phyloP scores from a whole-genome alignment of 1,284 basidiomycete genomes.

The Rhodotorula glutinis region DNA sequence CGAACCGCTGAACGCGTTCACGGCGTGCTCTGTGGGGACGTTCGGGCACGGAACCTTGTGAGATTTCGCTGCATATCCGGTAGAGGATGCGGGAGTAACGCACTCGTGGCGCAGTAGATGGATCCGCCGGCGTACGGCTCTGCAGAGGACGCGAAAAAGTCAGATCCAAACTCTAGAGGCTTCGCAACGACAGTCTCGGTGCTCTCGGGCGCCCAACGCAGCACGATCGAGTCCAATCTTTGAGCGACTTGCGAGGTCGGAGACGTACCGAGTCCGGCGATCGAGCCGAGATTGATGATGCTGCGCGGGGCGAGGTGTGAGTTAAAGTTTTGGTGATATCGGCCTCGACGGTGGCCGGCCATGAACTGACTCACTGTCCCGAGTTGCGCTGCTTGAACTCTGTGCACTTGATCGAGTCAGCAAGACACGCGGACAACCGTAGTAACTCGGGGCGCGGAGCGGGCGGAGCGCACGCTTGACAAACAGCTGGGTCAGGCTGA shows the following conservation, averaged over 20 bases:
- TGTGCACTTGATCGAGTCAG: conserved; percentile 42
- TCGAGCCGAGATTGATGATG: conserved; percentile 91
- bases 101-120: conserved; percentile 49
- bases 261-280: conserved; percentile 48
- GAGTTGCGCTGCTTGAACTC: conserved; percentile 84
- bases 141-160: neutral
- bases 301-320: conserved; percentile 7
- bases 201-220: too few species aligned
- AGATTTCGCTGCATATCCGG: neutral
- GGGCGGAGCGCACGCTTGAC: conserved; percentile 59
- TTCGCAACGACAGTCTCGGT: too few species aligned
- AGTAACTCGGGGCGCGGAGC: too few species aligned
- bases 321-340: neutral
- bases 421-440: too few species aligned
- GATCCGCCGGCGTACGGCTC: conserved; percentile 84
- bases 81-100: neutral
- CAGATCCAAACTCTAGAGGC: too few species aligned
- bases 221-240: too few species aligned
- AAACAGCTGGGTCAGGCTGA: conserved; percentile 56
- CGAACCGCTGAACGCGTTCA: conserved; percentile 79
- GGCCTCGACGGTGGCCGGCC: too few species aligned
- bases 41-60: neutral
- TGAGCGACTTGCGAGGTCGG: too few species aligned
- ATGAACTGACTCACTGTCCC: conserved; percentile 58
- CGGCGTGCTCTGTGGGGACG: conserved; percentile 59